A percentile compares a stretch with the other conserved stretches of the same genome.
phyloP scores from a whole-genome alignment of 345 rosid species.

The Punica granatum region DNA sequence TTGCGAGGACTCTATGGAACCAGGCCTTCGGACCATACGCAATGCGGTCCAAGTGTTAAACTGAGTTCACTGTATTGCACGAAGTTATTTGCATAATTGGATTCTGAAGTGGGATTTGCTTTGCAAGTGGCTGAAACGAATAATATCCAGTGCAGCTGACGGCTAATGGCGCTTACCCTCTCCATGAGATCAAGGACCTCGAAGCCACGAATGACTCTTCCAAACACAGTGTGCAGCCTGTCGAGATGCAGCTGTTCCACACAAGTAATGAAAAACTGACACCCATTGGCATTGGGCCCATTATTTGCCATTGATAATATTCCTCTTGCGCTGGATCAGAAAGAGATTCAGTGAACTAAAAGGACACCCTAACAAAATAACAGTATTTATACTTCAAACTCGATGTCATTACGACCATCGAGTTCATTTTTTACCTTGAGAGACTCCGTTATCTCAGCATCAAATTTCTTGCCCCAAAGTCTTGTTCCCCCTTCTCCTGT shows the following conservation, averaged over 20 bases:
- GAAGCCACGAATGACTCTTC: conserved; percentile 94
- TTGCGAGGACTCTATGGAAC: not conserved
- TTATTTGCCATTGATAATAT: conserved; percentile 92
- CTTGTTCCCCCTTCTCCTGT: conserved; percentile 97
- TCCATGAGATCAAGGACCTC: conserved; percentile 99
- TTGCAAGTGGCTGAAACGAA: not conserved
- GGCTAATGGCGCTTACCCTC: conserved; percentile 42
- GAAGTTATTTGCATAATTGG: not conserved
- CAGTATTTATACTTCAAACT: not conserved
- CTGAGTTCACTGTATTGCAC: no score
- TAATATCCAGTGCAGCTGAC: not conserved
- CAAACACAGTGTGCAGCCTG: conserved; percentile 89
- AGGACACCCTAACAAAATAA: not conserved
- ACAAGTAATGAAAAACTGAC: conserved; percentile 82
- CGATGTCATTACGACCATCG: no score
- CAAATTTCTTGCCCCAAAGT: conserved; percentile 98
- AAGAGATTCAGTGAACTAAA: not conserved
- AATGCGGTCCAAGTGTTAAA: not conserved
- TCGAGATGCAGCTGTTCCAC: conserved; percentile 97
- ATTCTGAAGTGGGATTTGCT: not conserved
- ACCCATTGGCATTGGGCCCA: conserved; percentile 93
- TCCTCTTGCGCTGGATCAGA: conserved; percentile 81
- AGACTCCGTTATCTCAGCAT: conserved; percentile 92
- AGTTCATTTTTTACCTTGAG: conserved; percentile 58
- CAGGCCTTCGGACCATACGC: not conserved